Evolutionary conservation across 768 basidiomycete species (phyloP).

Genomic region (Suillus bovinus): DNA sequence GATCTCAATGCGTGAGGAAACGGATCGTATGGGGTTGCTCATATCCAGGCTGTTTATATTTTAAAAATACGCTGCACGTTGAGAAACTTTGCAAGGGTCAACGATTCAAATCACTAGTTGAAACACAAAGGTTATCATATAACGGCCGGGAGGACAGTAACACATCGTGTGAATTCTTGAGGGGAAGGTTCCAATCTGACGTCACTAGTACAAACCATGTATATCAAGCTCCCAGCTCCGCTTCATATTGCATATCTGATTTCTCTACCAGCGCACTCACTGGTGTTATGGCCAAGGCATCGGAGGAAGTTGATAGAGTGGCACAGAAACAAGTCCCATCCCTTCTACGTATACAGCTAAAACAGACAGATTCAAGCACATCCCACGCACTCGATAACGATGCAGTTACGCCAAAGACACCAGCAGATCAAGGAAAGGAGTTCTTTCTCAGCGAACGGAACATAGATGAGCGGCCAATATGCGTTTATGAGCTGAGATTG

Average conservation of each 20-base stretch:
- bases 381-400: slow-evolving; percentile 2
- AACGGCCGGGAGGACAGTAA: too few species aligned
- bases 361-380: background rate
- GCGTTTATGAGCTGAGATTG: slow-evolving; percentile 83
- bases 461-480: slow-evolving; percentile 62
- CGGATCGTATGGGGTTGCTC: too few species aligned
- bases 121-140: too few species aligned
- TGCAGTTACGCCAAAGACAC: slow-evolving; percentile 74
- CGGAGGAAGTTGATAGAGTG: background rate
- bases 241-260: background rate
- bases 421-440: slow-evolving; percentile 89
- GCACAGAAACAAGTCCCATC: background rate
- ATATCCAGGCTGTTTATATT: too few species aligned
- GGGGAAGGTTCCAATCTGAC: too few species aligned
- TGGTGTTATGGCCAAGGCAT: slow-evolving; percentile 19
- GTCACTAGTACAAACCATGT: too few species aligned
- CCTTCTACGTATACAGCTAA: background rate
- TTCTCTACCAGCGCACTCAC: background rate
- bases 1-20: too few species aligned
- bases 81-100: too few species aligned
- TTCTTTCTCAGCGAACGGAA: slow-evolving; percentile 69
- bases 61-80: too few species aligned
- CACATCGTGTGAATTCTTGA: too few species aligned
- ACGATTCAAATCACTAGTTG: too few species aligned
- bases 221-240: slow-evolving; percentile 1